Evolutionary conservation across 768 basidiomycete species (phyloP).

Genomic region (Serendipita indica): DNA sequence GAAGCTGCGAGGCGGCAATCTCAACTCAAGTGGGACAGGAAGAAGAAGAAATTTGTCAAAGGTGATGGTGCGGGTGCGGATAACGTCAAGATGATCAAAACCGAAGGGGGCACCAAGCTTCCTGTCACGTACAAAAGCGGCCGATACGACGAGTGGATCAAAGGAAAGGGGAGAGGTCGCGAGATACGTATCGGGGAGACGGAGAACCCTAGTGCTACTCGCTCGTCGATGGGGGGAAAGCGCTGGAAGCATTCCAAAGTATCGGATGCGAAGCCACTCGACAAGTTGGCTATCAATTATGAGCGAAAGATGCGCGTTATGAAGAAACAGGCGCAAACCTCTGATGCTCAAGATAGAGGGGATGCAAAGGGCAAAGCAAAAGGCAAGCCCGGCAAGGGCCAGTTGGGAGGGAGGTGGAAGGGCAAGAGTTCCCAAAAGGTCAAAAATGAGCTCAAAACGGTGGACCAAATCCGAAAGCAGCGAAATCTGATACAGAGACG

Average conservation of each 20-base stretch:
- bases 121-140: constrained; percentile 90
- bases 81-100: constrained; percentile 84
- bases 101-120: constrained; percentile 80
- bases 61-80: constrained; percentile 77
- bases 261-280: constrained; percentile 53
- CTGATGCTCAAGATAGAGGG: constrained; percentile 20
- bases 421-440: constrained; percentile 44
- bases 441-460: constrained; percentile 73
- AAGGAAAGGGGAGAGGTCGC: constrained; percentile 47
- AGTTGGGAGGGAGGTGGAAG: constrained; percentile 28
- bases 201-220: constrained; percentile 35
- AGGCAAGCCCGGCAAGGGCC: constrained; percentile 25
- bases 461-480: constrained; percentile 72
- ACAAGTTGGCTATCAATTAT: constrained; percentile 56
- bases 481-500: constrained; percentile 50
- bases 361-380: constrained; percentile 15
- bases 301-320: constrained; percentile 54
- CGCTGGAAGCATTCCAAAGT: constrained; percentile 58
- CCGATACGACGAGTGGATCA: constrained; percentile 79
- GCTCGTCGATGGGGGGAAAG: constrained; percentile 32
- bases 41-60: constrained; percentile 86
- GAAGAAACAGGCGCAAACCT: constrained; percentile 37
- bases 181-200: constrained; percentile 62
- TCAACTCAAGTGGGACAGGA: constrained; percentile 80
- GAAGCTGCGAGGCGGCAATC: constrained; percentile 43